These are phyloP conservation scores for Apiotrichum akiyoshidainum DNA, from an alignment of 1,284 basidiomycete genomes.

Conservation along the genomic window DNA sequence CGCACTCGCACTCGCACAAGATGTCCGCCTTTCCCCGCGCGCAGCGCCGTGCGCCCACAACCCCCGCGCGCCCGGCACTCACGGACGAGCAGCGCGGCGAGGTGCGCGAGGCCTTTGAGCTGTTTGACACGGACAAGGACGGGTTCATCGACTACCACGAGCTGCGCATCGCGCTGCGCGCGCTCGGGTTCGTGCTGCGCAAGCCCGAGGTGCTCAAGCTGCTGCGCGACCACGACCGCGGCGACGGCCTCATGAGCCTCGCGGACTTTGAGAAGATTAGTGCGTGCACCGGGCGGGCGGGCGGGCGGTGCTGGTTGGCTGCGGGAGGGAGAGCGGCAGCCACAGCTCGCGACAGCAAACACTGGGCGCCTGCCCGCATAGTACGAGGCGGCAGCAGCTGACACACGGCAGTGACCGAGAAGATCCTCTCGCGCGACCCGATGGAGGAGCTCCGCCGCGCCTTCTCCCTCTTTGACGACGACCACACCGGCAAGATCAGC, in stretches of 20 bases:
- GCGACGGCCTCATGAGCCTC: slow-evolving; percentile 88
- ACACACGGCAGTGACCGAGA: slow-evolving; percentile 73
- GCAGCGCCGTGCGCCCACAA: slow-evolving; percentile 10
- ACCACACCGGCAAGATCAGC: slow-evolving; percentile 90
- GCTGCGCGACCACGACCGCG: slow-evolving; percentile 87
- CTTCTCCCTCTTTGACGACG: slow-evolving; percentile 95
- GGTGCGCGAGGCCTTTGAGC: slow-evolving; percentile 97
- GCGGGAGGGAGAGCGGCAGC: no score
- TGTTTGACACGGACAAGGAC: slow-evolving; percentile 99
- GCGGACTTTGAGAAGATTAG: slow-evolving; percentile 94
- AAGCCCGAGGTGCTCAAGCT: slow-evolving; percentile 97
- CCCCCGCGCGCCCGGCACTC: slow-evolving; percentile 62
- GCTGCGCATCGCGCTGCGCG: slow-evolving; percentile 97
- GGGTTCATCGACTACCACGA: slow-evolving; percentile 97
- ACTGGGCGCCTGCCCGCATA: no score
- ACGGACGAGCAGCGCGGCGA: slow-evolving; percentile 95
- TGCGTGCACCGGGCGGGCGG: slow-evolving; percentile 56
- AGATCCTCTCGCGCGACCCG: slow-evolving; percentile 88
- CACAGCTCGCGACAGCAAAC: no score
- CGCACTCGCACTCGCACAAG: no score
- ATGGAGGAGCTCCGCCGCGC: slow-evolving; percentile 94
- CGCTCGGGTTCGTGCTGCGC: slow-evolving; percentile 95
- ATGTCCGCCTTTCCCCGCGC: slow-evolving; percentile 23
- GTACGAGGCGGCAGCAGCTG: not conserved
- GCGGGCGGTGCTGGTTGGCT: no score